A percentile compares a stretch with the other conserved stretches of the same genome.
Conservation (phyloP, 2,329 filamentous ascomycete genomes). For the Gyromitra esculenta region DNA sequence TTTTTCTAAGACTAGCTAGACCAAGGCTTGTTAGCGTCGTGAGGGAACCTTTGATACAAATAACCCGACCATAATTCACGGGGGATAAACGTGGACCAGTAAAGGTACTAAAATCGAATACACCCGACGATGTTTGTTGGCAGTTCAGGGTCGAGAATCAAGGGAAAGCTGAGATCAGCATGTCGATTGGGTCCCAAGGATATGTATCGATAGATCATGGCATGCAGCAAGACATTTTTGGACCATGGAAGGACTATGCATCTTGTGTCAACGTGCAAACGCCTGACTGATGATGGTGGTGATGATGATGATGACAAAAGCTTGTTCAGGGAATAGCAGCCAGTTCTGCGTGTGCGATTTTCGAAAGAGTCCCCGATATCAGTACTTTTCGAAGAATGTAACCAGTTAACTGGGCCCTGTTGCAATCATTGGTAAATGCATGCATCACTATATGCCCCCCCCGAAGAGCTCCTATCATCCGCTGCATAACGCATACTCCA, state of each 20-base stretch:
- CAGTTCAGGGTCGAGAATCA: constrained; percentile 22
- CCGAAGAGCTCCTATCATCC: constrained; percentile 15
- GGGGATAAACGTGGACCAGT: constrained; percentile 45
- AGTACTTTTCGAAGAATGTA: constrained; percentile 16
- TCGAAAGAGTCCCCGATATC: constrained; percentile 12
- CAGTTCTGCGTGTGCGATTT: constrained; percentile 28
- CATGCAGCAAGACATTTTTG: constrained; percentile 36
- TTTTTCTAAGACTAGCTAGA: not conserved
- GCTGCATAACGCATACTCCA: not conserved
- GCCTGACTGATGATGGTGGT: not conserved
- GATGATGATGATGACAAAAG: constrained; percentile 32
- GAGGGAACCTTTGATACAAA: not conserved
- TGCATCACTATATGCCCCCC: not conserved
- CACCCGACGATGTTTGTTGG: constrained; percentile 36
- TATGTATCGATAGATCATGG: constrained; percentile 12
- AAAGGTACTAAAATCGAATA: constrained; percentile 14
- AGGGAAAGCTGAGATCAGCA: constrained; percentile 5
- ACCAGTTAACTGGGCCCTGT: constrained; percentile 14
- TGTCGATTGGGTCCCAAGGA: constrained; percentile 19
- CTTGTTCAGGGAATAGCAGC: constrained; percentile 29
- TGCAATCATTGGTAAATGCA: constrained; percentile 27
- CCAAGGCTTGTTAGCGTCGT: not conserved
- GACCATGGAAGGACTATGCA: constrained; percentile 21
- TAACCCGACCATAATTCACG: not conserved
- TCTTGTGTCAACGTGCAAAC: constrained; percentile 15